Evolutionary conservation across 2,329 filamentous ascomycete species (phyloP), one percentile per base, ranked within the genome.

Genomic region (Xylariales sp.): DNA sequence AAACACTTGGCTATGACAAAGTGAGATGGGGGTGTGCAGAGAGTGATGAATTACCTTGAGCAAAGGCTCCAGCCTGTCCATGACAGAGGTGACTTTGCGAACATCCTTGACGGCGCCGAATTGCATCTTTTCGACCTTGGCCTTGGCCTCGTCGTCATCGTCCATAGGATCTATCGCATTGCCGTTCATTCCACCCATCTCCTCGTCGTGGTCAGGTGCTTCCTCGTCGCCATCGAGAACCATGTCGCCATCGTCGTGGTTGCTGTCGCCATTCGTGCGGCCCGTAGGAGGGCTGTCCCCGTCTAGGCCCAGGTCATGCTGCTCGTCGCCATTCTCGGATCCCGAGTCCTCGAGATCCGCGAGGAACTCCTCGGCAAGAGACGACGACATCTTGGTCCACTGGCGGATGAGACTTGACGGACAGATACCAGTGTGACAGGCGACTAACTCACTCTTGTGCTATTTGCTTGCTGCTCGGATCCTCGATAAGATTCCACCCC

Each of bases 341-440:
- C 82, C 88, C 5, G 82, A 87, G 58, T 94, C 88, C 55, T 89
- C 88, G 50, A 95, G 93, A 61, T 95, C 88, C 57, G 93, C 87
- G 53, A 97, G 74, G 9, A 98, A 78, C 62, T 97, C 91, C 57
- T 97, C 90, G 48, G 88, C 91, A 49, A 94, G 76, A n/a, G n/a
- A n/a, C 32, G 88, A 94, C 61, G 91, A 88, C 89, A 96, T 94
- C 39, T 47, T 63, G 56, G 20, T 42, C 48, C 33, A 46, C 34
- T 40, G 37, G 35, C 25, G 29, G 42, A 46, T 41, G 42, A 46
- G 44, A 46, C 38, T 38, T 41, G 40, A 40, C 31, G 44, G 32
- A 31, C 36, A 39, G 22, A 35, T 18, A 44, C 18, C 34, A 39
- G 35, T 31, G 24, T 37, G 40, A 20, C 40, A 43, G 40, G 40